Evolutionary conservation across 2,329 filamentous ascomycete species (phyloP).

Genomic region (Lomentospora prolificans): DNA sequence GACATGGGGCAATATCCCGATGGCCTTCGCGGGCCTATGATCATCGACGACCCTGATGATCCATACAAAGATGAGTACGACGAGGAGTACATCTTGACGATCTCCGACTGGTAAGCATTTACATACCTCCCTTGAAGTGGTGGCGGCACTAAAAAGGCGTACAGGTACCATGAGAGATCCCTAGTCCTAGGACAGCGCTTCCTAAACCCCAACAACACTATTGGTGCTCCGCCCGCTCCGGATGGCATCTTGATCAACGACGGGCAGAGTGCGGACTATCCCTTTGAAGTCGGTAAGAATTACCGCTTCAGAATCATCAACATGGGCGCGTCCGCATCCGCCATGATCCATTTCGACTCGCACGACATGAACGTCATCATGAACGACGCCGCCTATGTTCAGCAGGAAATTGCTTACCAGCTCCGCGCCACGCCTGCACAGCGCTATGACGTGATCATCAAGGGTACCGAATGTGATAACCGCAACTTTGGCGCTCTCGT

Average conservation of each 20-base stretch:
- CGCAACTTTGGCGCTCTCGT: constrained; percentile 34
- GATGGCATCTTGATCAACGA: constrained; percentile 33
- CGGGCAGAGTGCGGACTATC: constrained; percentile 23
- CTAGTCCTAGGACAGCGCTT: constrained; percentile 27
- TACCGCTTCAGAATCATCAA: constrained; percentile 38
- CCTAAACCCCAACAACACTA: constrained; percentile 28
- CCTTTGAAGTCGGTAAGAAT: constrained; percentile 30
- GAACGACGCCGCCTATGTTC: constrained; percentile 30
- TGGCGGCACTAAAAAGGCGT: constrained; percentile 35
- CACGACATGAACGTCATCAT: constrained; percentile 35
- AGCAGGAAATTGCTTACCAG: constrained; percentile 24
- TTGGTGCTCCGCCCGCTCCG: constrained; percentile 30
- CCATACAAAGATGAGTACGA: constrained; percentile 45
- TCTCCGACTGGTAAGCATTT: constrained; percentile 28
- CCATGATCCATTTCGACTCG: constrained; percentile 33
- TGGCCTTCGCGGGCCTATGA: constrained; percentile 51
- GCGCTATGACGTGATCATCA: constrained; percentile 35
- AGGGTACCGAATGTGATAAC: constrained; percentile 24
- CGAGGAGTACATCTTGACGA: constrained; percentile 42
- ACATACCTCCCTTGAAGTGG: neutral
- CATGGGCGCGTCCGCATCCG: constrained; percentile 31
- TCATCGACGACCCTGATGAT: constrained; percentile 47
- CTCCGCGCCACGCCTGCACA: constrained; percentile 32
- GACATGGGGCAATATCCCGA: constrained; percentile 56
- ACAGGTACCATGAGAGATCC: constrained; percentile 30